A percentile compares a stretch with the other conserved stretches of the same genome.
These are phyloP conservation scores for Xylaria sp. DNA, from an alignment of 2,329 filamentous ascomycete genomes.

Conservation along the genomic window DNA sequence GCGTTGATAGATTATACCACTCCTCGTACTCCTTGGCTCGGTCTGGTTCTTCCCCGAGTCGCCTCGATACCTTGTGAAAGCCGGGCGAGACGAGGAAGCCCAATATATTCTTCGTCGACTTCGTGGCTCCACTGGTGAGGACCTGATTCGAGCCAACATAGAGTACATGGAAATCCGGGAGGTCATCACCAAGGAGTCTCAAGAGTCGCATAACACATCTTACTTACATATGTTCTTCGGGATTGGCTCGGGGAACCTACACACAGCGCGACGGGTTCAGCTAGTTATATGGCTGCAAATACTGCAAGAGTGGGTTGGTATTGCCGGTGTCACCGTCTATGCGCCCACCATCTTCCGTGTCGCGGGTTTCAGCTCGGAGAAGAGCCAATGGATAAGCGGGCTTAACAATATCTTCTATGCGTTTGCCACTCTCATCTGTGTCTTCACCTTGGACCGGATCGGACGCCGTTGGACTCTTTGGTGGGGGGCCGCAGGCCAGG, in stretches of 20 bases:
- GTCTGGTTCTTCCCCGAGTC: constrained; percentile 78
- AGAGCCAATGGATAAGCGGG: constrained; percentile 73
- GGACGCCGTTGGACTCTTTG: constrained; percentile 76
- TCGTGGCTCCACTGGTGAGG: constrained; percentile 67
- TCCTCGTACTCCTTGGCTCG: constrained; percentile 64
- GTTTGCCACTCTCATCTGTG: constrained; percentile 74
- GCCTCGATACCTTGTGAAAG: constrained; percentile 74
- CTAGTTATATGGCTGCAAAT: constrained; percentile 78
- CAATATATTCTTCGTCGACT: constrained; percentile 72
- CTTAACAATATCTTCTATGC: constrained; percentile 63
- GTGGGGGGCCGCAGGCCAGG: constrained; percentile 73
- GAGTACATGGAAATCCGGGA: constrained; percentile 77
- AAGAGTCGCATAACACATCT: constrained; percentile 66
- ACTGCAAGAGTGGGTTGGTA: constrained; percentile 76
- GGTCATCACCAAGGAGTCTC: constrained; percentile 71
- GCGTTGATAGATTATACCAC: constrained; percentile 62
- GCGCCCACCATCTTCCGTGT: constrained; percentile 71
- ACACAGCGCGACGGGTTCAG: constrained; percentile 74
- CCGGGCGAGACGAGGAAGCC: constrained; percentile 73
- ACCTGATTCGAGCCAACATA: constrained; percentile 64
- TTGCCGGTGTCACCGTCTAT: constrained; percentile 74
- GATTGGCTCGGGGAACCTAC: constrained; percentile 71
- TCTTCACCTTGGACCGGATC: constrained; percentile 76
- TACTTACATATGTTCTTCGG: constrained; percentile 76
- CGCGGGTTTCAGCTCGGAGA: constrained; percentile 70